Percentiles rank a stretch among this genome's conserved stretches.
Evolutionary conservation across 306 rosid species (phyloP).

Genomic region (Vigna radiata): DNA sequence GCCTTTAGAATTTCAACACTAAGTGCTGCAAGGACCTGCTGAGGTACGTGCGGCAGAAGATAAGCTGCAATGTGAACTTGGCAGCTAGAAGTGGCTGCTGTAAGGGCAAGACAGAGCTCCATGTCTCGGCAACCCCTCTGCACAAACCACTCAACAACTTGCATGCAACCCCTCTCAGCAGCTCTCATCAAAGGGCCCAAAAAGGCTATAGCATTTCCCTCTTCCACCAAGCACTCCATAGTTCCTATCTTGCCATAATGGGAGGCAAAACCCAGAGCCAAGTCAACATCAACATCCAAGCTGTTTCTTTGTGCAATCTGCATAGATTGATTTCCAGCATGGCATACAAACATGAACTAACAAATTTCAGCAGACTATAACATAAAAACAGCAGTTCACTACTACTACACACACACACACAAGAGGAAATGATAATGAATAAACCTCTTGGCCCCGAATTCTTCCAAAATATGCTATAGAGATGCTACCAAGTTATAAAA

Average conservation of each 20-base stretch:
- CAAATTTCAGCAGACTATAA: conserved; percentile 22
- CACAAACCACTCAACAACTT: conserved; percentile 91
- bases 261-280: conserved; percentile 92
- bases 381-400: conserved; percentile 17
- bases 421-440: conserved; percentile 19
- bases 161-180: conserved; percentile 88
- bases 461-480: conserved; percentile 20
- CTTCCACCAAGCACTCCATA: conserved; percentile 92
- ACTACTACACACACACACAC: conserved; percentile 21
- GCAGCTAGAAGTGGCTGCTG: conserved; percentile 93
- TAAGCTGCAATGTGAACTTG: conserved; percentile 75
- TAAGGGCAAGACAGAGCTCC: conserved; percentile 95
- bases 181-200: conserved; percentile 95
- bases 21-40: conserved; percentile 74
- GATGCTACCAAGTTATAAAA: conserved; percentile 12
- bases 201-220: conserved; percentile 89
- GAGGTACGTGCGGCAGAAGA: conserved; percentile 89
- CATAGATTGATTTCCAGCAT: conserved; percentile 43
- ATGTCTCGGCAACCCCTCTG: conserved; percentile 85
- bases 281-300: conserved; percentile 89
- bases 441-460: conserved; percentile 35
- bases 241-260: conserved; percentile 89
- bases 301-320: conserved; percentile 92
- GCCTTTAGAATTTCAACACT: conserved; percentile 88
- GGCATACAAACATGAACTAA: conserved; percentile 42